phyloP scores from a whole-genome alignment of 2,329 filamentous ascomycete genomes.

The Penicillium brevicompactum region DNA sequence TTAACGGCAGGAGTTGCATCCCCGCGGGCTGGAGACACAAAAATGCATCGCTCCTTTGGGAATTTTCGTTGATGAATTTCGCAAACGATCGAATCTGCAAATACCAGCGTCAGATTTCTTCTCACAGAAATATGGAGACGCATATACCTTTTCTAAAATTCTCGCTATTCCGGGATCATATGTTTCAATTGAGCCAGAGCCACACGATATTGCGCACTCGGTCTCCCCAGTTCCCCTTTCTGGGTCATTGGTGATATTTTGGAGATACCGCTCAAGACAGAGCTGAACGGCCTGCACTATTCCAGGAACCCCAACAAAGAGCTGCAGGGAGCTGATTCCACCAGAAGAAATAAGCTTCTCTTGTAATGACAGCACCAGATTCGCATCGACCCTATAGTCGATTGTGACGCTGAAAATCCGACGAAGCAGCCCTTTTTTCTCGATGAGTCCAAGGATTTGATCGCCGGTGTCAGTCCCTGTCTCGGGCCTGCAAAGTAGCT shows the following conservation, averaged over 20 bases:
- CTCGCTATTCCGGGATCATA: too few relatives aligned
- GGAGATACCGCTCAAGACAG: background rate
- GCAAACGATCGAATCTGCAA: slow-evolving; percentile 12
- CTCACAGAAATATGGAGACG: background rate
- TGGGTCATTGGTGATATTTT: background rate
- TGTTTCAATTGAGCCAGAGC: too few relatives aligned
- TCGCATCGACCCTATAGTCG: too few relatives aligned
- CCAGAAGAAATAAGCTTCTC: background rate
- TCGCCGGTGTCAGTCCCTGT: too few relatives aligned
- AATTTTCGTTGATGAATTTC: slow-evolving; percentile 5
- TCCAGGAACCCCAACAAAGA: background rate
- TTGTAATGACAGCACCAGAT: background rate
- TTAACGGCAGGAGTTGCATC: background rate
- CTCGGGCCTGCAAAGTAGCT: too few relatives aligned
- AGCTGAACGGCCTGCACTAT: background rate
- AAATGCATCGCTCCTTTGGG: slow-evolving; percentile 2
- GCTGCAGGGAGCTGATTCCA: background rate
- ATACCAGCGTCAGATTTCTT: background rate
- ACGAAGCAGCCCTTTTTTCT: too few relatives aligned
- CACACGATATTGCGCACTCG: too few relatives aligned
- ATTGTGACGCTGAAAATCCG: too few relatives aligned
- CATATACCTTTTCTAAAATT: background rate
- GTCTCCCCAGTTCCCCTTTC: too few relatives aligned
- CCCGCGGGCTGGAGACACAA: slow-evolving; percentile 1
- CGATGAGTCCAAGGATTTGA: too few relatives aligned